These are phyloP conservation scores for Crithidia brevicula DNA, from an alignment of 208 protist genomes.

Conservation along the genomic window DNA sequence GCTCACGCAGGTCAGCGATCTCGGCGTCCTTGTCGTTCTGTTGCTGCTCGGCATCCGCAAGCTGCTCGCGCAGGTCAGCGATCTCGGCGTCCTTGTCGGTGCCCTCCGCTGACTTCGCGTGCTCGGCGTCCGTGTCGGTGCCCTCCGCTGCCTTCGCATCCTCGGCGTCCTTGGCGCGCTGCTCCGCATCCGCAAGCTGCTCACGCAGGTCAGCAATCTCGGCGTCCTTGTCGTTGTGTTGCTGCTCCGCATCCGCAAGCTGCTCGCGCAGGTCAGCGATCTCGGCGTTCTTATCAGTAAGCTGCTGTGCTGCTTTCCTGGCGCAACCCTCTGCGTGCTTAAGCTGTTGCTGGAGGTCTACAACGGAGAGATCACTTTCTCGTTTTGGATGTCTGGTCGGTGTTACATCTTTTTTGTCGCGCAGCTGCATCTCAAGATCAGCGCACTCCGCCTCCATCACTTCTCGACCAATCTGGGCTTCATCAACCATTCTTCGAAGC, in stretches of 20 bases:
- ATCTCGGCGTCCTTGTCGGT: constrained; percentile 11
- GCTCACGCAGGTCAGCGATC: constrained; percentile 21
- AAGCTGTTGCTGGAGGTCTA: too few species aligned
- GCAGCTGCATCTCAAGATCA: not conserved
- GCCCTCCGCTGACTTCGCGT: not conserved
- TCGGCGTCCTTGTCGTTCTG: not conserved
- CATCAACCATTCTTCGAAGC: not conserved
- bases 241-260: not conserved
- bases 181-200: constrained; percentile 13
- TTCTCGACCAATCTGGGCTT: not conserved
- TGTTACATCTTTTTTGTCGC: too few species aligned
- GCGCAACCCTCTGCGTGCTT: too few species aligned
- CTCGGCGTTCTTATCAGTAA: not conserved
- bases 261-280: constrained; percentile 16
- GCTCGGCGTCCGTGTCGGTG: constrained; percentile 4
- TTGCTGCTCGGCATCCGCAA: not conserved
- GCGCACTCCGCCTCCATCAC: not conserved
- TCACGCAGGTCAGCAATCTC: constrained; percentile 6
- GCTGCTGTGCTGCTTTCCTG: not conserved
- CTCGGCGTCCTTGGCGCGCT: constrained; percentile 10
- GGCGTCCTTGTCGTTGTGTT: not conserved
- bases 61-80: not conserved
- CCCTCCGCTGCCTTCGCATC: constrained; percentile 2
- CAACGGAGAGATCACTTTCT: too few species aligned
- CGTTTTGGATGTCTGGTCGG: too few species aligned